Conservation (phyloP, 805 yeast species). For the Saccharomycopsis javanensis region DNA sequence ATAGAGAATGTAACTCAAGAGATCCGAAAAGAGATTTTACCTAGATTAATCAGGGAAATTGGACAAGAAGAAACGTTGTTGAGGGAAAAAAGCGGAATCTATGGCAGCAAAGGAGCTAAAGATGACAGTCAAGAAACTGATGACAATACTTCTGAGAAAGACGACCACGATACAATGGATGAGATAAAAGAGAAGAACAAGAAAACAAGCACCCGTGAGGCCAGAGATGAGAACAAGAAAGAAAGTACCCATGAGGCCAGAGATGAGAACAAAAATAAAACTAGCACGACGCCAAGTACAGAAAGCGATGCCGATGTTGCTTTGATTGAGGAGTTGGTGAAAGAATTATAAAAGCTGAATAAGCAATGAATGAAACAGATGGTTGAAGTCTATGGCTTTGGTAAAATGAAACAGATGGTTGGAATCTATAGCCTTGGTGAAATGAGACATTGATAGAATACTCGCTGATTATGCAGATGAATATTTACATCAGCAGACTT, state of each 20-base stretch:
- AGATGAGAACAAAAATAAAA: not conserved
- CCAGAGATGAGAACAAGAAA: not conserved
- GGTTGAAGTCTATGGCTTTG: no score
- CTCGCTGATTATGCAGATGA: no score
- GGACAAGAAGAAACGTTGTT: not conserved
- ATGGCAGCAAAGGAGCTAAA: not conserved
- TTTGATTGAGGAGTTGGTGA: not conserved
- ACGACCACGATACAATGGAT: not conserved
- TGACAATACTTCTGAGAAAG: not conserved
- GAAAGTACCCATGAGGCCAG: no score
- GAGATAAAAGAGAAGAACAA: not conserved
- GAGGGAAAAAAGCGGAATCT: not conserved
- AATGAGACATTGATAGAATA: no score
- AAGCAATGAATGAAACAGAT: no score
- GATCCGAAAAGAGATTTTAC: not conserved
- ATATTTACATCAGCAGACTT: no score
- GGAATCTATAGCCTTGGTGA: no score
- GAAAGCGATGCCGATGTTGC: not conserved
- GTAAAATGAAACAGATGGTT: no score
- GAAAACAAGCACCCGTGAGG: no score
- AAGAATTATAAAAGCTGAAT: not conserved
- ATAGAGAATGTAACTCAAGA: conserved; percentile 4
- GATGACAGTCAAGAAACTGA: not conserved
- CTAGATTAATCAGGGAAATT: not conserved
- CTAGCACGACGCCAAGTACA: no score